Evolutionary conservation across 2,329 filamentous ascomycete species (phyloP), one percentile per base, ranked within the genome.

Genomic region (Sporothrix pallida): DNA sequence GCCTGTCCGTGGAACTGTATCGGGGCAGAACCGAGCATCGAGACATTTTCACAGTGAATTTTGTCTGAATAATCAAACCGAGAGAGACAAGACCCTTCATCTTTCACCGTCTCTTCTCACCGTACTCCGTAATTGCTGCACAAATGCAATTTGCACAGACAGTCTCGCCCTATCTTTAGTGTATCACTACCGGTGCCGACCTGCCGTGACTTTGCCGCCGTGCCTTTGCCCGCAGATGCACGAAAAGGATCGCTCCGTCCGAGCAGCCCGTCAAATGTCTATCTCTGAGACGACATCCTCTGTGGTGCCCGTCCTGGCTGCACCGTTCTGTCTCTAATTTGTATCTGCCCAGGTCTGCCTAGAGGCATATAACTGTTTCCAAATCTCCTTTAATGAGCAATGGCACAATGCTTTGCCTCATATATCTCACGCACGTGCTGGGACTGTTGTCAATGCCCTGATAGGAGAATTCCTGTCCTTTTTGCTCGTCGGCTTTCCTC

Each of bases 371-470:
- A 37, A n/a, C 7, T 8, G 9, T 46, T 46, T 46, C 60, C 37
- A 23, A 37, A 37, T 5, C 26, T 17, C 56, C 26, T 4, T 56
- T 23, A 23, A 3, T 10, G 20, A 7, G 26, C 13, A 60, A 23
- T 37, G 26, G 56, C 56, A 60, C 37, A 65, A 44, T 17, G 62
- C 37, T 23, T 46, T 46, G 37, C 62, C n/a, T 65, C 62, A 46
- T 65, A 65, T 44, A 65, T 65, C 62, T 46, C 62, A 65, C 37
- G 62, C 62, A 60, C 26, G 56, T 60, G 56, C 56, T 60, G 56
- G 37, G 56, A 60, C 56, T 31, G 56, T 37, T 13, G 56, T 60
- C 26, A 6, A 37, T 60, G 23, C 26, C 56, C 56, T 37, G 56
- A 17, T 60, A 46, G 9, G 60, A 44, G n/a, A 37, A 46, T 10